A percentile compares a stretch with the other conserved stretches of the same genome.
phyloP scores from a whole-genome alignment of 805 yeast genomes.

The Candida yuanshanica region DNA sequence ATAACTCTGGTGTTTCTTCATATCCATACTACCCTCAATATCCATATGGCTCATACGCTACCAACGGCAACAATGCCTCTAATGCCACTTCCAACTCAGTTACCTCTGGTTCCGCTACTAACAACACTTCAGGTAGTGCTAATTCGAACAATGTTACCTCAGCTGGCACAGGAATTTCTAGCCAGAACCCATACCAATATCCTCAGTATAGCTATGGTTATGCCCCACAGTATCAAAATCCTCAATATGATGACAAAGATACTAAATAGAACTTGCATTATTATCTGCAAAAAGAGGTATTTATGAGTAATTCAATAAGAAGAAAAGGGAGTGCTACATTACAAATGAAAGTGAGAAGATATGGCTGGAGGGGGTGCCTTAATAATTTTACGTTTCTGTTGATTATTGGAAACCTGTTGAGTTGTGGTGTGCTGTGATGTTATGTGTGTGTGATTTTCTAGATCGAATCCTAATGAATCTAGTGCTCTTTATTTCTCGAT shows the following conservation, averaged over 20 bases:
- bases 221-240: constrained; percentile 20
- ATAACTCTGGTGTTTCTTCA: background rate
- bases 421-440: too few species aligned
- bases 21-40: constrained; percentile 10
- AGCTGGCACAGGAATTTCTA: background rate
- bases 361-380: too few species aligned
- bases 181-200: constrained; percentile 14
- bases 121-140: constrained; percentile 5
- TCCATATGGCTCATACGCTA: constrained; percentile 9
- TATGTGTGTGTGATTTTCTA: too few species aligned
- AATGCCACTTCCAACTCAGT: background rate
- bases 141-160: constrained; percentile 5
- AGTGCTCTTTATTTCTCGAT: too few species aligned
- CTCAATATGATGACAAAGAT: constrained; percentile 23
- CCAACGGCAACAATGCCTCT: constrained; percentile 3
- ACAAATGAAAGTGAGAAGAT: too few species aligned
- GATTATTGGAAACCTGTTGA: too few species aligned
- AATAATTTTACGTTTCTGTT: too few species aligned
- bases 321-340: too few species aligned
- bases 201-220: constrained; percentile 21
- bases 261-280: constrained; percentile 1
- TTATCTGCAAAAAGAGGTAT: background rate
- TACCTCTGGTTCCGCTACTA: constrained; percentile 7
- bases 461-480: too few species aligned
- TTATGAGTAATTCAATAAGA: too few species aligned